These are phyloP conservation scores for Solanum clarkiae DNA, from an alignment of 257 asterid genomes.

Conservation along the genomic window DNA sequence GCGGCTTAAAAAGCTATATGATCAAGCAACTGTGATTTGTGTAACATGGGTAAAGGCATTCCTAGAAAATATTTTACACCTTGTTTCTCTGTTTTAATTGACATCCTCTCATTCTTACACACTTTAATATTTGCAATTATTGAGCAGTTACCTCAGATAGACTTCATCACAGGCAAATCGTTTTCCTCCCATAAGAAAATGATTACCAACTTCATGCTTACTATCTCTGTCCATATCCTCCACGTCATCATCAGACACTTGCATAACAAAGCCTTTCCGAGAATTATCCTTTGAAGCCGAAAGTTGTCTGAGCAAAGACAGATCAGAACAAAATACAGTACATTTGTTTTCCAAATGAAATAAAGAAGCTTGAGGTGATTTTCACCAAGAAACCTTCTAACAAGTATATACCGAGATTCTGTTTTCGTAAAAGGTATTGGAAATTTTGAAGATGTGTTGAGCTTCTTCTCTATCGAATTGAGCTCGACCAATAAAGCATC, in stretches of 20 bases:
- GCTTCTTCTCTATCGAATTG: conserved; percentile 35
- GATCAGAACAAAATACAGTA: background rate
- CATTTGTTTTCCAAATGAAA: background rate
- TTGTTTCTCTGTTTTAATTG: background rate
- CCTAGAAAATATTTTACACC: background rate
- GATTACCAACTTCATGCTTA: conserved; percentile 5
- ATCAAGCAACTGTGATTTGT: background rate
- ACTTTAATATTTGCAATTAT: background rate
- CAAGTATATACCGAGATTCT: conserved; percentile 30
- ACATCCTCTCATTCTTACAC: background rate
- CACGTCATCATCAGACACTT: conserved; percentile 27
- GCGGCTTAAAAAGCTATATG: background rate
- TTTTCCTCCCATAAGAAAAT: conserved; percentile 24
- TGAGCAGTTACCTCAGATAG: conserved; percentile 39
- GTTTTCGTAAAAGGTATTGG: conserved; percentile 33
- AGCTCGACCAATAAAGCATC: conserved; percentile 56
- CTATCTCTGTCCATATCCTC: conserved; percentile 3
- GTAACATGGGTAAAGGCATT: background rate
- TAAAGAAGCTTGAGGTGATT: background rate
- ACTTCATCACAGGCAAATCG: conserved; percentile 45
- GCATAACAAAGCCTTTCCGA: conserved; percentile 47
- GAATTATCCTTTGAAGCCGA: conserved; percentile 15
- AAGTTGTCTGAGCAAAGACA: conserved; percentile 20
- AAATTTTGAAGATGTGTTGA: conserved; percentile 13
- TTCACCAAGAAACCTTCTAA: background rate